Evolutionary conservation across 352 stramenopile genomes (phyloP).

Genomic region (Phytophthora boehmeriae): DNA sequence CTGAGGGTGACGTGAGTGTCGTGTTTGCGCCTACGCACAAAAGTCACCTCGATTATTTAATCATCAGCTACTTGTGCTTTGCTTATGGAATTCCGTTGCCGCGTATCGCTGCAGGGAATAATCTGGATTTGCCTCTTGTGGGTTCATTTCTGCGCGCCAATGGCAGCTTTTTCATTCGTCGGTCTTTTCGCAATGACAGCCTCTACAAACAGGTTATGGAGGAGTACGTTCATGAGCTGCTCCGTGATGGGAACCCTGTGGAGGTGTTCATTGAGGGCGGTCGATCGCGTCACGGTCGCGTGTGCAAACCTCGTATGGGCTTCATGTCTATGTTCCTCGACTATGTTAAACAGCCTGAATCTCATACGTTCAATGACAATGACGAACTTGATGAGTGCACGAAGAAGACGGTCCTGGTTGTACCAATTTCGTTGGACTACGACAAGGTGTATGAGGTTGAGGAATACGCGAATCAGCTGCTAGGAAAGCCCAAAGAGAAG

Average conservation of each 20-base stretch:
- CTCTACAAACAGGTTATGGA: conserved; percentile 88
- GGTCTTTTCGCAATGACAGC: conserved; percentile 71
- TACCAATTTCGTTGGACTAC: conserved; percentile 90
- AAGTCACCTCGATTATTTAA: conserved; percentile 90
- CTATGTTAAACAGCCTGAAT: conserved; percentile 42
- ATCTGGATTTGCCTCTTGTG: conserved; percentile 84
- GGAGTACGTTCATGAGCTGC: conserved; percentile 84
- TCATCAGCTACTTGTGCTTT: conserved; percentile 91
- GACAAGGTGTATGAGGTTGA: conserved; percentile 90
- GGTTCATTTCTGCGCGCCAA: conserved; percentile 83
- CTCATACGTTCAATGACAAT: conserved; percentile 19
- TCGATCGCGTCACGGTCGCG: conserved; percentile 78
- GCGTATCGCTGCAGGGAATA: conserved; percentile 87
- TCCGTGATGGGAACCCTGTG: conserved; percentile 80
- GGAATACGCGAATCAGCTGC: conserved; percentile 86
- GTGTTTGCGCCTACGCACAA: conserved; percentile 90
- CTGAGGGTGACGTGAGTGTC: conserved; percentile 64
- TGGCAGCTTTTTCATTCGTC: conserved; percentile 91
- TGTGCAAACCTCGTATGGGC: conserved; percentile 72
- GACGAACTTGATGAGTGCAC: conserved; percentile 11
- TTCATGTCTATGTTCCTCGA: conserved; percentile 80
- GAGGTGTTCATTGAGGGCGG: conserved; percentile 92
- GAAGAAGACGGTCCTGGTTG: conserved; percentile 70
- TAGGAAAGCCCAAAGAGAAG: conserved; percentile 86
- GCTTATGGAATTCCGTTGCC: conserved; percentile 86